Evolutionary conservation across 495 filamentous ascomycete species (phyloP).

Genomic region (Parachaetomium inaequale): DNA sequence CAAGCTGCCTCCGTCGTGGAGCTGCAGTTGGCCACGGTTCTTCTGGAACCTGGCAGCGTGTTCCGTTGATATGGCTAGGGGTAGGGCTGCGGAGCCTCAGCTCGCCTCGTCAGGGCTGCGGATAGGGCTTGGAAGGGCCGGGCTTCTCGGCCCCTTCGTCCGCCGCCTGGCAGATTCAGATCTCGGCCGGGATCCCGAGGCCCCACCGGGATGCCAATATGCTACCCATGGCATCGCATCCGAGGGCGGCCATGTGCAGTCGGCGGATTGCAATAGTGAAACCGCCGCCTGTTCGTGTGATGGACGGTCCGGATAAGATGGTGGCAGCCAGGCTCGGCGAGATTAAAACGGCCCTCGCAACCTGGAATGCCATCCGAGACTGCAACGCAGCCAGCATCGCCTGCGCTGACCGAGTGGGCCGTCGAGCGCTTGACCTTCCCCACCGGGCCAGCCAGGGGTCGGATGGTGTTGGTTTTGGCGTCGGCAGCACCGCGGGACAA

Average conservation of each 20-base stretch:
- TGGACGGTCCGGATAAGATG: constrained; percentile 13
- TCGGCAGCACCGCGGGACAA: constrained; percentile 3
- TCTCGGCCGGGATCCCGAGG: not conserved
- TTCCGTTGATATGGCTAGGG: not conserved
- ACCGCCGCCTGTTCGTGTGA: not conserved
- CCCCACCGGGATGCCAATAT: too few species aligned
- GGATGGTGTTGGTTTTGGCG: not conserved
- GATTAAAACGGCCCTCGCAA: constrained; percentile 15
- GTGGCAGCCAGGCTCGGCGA: constrained; percentile 10
- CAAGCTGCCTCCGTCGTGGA: not conserved
- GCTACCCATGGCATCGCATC: not conserved
- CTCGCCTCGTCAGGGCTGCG: constrained; percentile 4
- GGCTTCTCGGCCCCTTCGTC: constrained; percentile 21
- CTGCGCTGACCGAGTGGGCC: constrained; percentile 11
- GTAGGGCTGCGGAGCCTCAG: constrained; percentile 13
- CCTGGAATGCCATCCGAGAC: constrained; percentile 13
- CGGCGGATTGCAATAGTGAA: not conserved
- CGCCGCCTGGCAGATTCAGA: constrained; percentile 3
- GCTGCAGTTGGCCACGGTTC: too few species aligned
- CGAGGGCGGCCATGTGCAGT: not conserved
- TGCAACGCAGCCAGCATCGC: constrained; percentile 11
- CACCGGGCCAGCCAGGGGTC: not conserved
- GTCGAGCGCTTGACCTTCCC: constrained; percentile 5
- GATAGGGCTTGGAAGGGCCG: not conserved
- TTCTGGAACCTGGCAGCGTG: not conserved